Evolutionary conservation across 805 yeast species (phyloP).

Genomic region (Sugiyamaella boreocaroliniensis): DNA sequence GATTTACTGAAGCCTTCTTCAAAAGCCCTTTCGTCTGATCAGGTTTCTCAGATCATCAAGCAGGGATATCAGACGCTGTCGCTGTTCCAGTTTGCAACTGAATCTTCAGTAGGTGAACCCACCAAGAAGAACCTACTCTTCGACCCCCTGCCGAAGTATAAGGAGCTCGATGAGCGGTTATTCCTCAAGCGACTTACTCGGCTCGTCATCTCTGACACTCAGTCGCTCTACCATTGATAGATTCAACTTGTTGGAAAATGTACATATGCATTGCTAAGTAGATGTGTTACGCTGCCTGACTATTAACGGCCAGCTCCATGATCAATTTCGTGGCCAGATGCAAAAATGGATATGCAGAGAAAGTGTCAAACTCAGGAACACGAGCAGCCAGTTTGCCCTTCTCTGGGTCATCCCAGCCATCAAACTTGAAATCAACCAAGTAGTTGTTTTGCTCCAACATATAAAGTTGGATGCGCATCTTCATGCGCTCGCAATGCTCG

Average conservation of each 20-base stretch:
- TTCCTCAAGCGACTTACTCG: constrained; percentile 21
- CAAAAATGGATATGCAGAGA: constrained; percentile 90
- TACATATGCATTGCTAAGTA: neutral
- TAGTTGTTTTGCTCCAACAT: constrained; percentile 95
- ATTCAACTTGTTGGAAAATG: neutral
- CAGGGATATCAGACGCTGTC: constrained; percentile 26
- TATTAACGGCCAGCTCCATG: constrained; percentile 94
- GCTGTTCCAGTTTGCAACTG: constrained; percentile 17
- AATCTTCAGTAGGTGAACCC: neutral
- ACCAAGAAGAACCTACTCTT: constrained; percentile 8
- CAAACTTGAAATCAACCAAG: constrained; percentile 93
- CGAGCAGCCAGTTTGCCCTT: constrained; percentile 10
- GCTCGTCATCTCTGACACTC: constrained; percentile 17
- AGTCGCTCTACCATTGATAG: constrained; percentile 10
- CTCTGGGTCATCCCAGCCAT: constrained; percentile 74
- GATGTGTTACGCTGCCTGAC: constrained; percentile 43
- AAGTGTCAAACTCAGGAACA: constrained; percentile 63
- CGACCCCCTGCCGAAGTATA: constrained; percentile 17
- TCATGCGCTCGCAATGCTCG: constrained; percentile 59
- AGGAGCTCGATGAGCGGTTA: constrained; percentile 22
- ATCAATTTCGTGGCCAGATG: constrained; percentile 87
- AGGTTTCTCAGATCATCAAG: constrained; percentile 25
- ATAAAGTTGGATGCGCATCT: constrained; percentile 93
- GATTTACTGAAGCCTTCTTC: constrained; percentile 6
- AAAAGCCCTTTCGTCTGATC: constrained; percentile 21